Conservation (phyloP, 306 rosid species). For the Glycine tomentella region DNA sequence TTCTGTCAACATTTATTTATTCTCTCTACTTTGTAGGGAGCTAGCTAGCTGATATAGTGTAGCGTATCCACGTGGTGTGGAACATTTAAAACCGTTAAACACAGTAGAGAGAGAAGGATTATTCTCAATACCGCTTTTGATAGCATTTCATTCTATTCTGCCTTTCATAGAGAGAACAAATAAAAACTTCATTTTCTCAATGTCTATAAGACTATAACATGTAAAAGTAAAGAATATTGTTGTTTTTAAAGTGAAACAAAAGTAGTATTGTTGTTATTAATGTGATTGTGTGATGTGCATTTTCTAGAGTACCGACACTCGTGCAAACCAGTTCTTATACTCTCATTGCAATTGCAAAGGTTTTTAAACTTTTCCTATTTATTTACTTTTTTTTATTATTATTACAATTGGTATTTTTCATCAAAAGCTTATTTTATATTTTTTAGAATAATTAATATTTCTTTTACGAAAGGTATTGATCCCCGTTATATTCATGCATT, state of each 20-base stretch:
- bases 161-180: background rate
- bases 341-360: background rate
- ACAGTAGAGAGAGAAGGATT: conserved; percentile 27
- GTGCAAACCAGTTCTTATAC: background rate
- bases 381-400: background rate
- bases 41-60: background rate
- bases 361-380: background rate
- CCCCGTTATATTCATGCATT: background rate
- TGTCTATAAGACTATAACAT: background rate
- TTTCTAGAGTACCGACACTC: background rate
- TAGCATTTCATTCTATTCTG: background rate
- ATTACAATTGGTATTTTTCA: too few species aligned
- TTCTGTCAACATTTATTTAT: conserved; percentile 32
- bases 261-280: background rate
- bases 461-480: too few species aligned
- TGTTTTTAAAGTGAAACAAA: conserved; percentile 1
- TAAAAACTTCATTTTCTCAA: conserved; percentile 6
- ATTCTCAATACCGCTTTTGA: conserved; percentile 28
- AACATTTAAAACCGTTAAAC: conserved; percentile 27
- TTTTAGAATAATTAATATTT: too few species aligned
- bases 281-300: background rate
- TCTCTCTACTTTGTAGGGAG: conserved; percentile 8
- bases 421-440: too few species aligned
- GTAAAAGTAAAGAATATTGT: conserved; percentile 8
- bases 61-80: conserved; percentile 1